phyloP scores from a whole-genome alignment of 2,329 filamentous ascomycete genomes.

The Talaromyces marneffei region DNA sequence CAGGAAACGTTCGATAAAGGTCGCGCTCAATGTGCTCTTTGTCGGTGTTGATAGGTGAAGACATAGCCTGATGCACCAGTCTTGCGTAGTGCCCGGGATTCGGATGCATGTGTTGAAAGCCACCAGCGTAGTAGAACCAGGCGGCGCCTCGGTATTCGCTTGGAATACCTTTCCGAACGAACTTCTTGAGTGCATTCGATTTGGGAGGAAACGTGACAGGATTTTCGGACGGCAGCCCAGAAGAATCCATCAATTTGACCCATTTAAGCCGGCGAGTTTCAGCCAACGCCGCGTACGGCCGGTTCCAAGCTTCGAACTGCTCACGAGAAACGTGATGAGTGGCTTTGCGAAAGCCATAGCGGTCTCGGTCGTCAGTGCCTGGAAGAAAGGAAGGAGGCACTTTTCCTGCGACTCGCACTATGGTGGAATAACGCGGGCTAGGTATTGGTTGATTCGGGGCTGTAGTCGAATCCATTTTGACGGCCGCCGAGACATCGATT shows the following conservation, averaged over 20 bases:
- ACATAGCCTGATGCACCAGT: constrained; percentile 61
- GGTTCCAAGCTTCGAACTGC: constrained; percentile 78
- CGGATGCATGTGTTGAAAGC: constrained; percentile 69
- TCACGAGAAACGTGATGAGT: constrained; percentile 70
- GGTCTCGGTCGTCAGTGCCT: constrained; percentile 54
- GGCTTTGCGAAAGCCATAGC: constrained; percentile 87
- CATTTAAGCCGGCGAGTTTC: constrained; percentile 74
- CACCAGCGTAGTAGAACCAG: constrained; percentile 95
- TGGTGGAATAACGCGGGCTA: constrained; percentile 22
- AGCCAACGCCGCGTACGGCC: constrained; percentile 67
- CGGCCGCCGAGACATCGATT: constrained; percentile 1
- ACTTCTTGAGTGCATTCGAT: constrained; percentile 78
- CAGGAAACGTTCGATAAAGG: constrained; percentile 86
- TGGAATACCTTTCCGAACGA: constrained; percentile 87
- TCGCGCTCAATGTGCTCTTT: constrained; percentile 90
- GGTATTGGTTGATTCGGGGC: constrained; percentile 18
- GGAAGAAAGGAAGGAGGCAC: constrained; percentile 34
- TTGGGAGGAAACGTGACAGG: constrained; percentile 75
- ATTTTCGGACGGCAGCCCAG: constrained; percentile 62
- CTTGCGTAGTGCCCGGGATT: constrained; percentile 71
- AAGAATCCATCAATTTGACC: constrained; percentile 69
- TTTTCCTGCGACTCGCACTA: constrained; percentile 28
- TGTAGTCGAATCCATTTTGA: background rate
- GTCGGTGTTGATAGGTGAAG: constrained; percentile 62
- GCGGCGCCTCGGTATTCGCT: constrained; percentile 91